These are phyloP conservation scores for sweet orange (Citrus sinensis) DNA, from an alignment of 345 rosid species.

Conservation along the genomic window DNA sequence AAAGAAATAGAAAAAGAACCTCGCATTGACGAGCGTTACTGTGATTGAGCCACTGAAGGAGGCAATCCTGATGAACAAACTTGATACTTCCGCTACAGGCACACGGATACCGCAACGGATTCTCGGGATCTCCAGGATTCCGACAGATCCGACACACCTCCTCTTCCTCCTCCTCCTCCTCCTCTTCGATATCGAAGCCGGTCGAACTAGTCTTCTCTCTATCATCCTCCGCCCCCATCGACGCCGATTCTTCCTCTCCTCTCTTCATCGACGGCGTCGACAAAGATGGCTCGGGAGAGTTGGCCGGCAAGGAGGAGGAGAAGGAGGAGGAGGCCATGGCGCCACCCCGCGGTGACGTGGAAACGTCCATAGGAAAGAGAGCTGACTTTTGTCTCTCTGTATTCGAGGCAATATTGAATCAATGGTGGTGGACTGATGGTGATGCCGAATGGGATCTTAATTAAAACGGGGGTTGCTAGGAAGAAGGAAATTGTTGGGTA, in stretches of 20 bases:
- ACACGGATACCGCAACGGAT: constrained; percentile 92
- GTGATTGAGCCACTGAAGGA: constrained; percentile 98
- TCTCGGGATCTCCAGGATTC: constrained; percentile 88
- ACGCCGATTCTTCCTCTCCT: constrained; percentile 7
- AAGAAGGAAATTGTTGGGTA: neutral
- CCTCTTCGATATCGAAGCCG: constrained; percentile 53
- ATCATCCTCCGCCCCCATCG: neutral
- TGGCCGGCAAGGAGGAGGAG: constrained; percentile 8
- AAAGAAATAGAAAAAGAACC: constrained; percentile 39
- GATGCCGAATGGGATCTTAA: neutral
- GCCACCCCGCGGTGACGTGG: constrained; percentile 27
- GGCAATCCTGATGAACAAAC: constrained; percentile 97
- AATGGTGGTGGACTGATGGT: neutral
- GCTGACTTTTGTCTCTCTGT: constrained; percentile 10
- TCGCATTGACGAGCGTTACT: constrained; percentile 99
- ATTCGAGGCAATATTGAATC: neutral
- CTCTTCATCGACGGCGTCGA: constrained; percentile 20
- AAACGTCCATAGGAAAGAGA: constrained; percentile 28
- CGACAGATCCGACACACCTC: constrained; percentile 99
- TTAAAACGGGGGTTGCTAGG: neutral
- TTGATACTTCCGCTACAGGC: constrained; percentile 99
- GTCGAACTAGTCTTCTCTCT: neutral
- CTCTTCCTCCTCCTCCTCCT: constrained; percentile 88
- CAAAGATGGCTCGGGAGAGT: neutral
- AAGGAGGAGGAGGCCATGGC: constrained; percentile 10